A percentile compares a stretch with the other conserved stretches of the same genome.
phyloP scores from a whole-genome alignment of 1,284 basidiomycete species.

The Trichosporon faecale region DNA sequence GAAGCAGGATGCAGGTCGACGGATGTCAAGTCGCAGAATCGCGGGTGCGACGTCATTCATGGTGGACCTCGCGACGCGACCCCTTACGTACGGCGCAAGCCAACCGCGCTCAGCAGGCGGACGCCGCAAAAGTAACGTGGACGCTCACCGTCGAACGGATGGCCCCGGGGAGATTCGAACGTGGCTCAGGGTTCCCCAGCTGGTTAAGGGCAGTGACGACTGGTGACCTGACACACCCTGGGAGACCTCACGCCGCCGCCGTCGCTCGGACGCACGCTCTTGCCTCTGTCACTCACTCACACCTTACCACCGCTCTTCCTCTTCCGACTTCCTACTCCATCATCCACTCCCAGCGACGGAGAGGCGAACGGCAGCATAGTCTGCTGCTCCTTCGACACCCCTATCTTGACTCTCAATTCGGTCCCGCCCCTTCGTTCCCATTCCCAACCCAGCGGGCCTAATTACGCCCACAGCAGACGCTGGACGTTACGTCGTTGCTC shows the following conservation, averaged over 20 bases:
- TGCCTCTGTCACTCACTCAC: slow-evolving; percentile 8
- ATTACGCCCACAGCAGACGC: background rate
- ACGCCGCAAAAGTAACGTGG: background rate
- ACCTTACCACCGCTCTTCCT: background rate
- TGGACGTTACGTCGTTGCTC: slow-evolving; percentile 8
- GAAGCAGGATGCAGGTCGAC: background rate
- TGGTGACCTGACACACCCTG: slow-evolving; percentile 5
- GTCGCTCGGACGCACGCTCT: slow-evolving; percentile 1
- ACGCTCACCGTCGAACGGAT: too few species aligned
- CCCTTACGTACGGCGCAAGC: too few species aligned
- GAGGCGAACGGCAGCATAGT: background rate
- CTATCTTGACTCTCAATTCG: background rate
- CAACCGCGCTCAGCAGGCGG: too few species aligned
- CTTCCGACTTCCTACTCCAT: background rate
- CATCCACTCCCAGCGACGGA: slow-evolving; percentile 8
- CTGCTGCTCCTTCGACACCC: background rate
- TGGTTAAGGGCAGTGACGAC: background rate
- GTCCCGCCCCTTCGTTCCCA: background rate
- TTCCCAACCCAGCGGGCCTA: background rate
- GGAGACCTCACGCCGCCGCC: slow-evolving; percentile 5
- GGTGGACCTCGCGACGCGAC: background rate
- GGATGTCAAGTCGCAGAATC: background rate
- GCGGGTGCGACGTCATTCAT: background rate
- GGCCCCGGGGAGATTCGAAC: background rate
- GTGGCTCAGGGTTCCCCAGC: background rate